Conservation (phyloP, 805 yeast species). For the Priceomyces haplophilus region DNA sequence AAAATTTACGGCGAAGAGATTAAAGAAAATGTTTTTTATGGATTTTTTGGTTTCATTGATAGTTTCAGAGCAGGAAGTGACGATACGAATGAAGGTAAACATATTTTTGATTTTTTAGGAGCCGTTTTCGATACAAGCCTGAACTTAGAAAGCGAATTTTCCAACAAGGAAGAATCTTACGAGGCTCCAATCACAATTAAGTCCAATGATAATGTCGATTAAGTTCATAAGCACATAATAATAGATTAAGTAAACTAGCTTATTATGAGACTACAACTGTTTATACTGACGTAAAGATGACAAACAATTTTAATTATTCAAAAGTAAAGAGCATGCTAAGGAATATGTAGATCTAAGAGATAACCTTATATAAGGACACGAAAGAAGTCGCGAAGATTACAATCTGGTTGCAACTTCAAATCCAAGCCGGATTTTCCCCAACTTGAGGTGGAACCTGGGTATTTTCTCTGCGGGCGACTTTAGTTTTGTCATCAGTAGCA, state of each 20-base stretch:
- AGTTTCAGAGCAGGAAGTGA: conserved; percentile 48
- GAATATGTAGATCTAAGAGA: conserved; percentile 6
- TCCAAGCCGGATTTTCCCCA: conserved; percentile 20
- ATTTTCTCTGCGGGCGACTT: conserved; percentile 8
- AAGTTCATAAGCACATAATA: conserved; percentile 1
- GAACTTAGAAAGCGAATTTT: conserved; percentile 4
- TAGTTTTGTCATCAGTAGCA: conserved; percentile 9
- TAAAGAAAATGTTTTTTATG: conserved; percentile 81
- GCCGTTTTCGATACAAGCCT: conserved; percentile 31
- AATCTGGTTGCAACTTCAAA: conserved; percentile 7
- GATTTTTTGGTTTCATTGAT: conserved; percentile 89
- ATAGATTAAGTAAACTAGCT: too few relatives aligned
- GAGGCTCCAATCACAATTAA: conserved; percentile 5
- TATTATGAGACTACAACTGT: background rate
- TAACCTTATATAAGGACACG: background rate
- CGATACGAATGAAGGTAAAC: conserved; percentile 49
- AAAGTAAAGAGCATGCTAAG: conserved; percentile 3
- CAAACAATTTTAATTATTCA: conserved; percentile 12
- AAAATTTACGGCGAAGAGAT: conserved; percentile 89
- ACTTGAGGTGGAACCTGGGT: conserved; percentile 11
- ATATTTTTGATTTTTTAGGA: conserved; percentile 57
- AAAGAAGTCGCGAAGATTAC: background rate
- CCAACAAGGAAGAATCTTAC: conserved; percentile 9
- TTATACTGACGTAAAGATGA: background rate
- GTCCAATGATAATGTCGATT: conserved; percentile 17